Conservation (phyloP, 768 basidiomycete species). For the Hysterangium stoloniferum region DNA sequence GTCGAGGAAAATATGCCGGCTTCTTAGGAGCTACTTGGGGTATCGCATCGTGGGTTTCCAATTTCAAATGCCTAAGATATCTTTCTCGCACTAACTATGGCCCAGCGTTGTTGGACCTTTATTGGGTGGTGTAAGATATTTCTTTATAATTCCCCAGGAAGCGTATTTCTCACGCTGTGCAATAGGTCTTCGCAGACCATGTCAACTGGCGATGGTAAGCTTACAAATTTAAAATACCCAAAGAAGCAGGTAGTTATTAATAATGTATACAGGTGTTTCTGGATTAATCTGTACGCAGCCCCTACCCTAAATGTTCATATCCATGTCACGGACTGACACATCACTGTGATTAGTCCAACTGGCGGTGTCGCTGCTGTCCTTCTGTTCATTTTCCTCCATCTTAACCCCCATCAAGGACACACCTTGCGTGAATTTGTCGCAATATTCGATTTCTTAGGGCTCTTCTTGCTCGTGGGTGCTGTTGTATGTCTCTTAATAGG, state of each 20-base stretch:
- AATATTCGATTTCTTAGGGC: constrained; percentile 35
- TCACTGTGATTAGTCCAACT: constrained; percentile 24
- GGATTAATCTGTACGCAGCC: constrained; percentile 32
- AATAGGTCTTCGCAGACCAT: constrained; percentile 61
- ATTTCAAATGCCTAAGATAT: neutral
- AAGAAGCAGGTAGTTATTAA: constrained; percentile 1
- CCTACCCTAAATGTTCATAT: neutral
- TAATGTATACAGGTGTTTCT: constrained; percentile 50
- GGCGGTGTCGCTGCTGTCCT: constrained; percentile 26
- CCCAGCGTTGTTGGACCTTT: constrained; percentile 65
- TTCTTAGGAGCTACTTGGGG: constrained; percentile 79
- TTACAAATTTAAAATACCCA: constrained; percentile 10
- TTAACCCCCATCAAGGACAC: constrained; percentile 27
- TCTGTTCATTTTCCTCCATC: constrained; percentile 29
- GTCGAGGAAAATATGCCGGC: constrained; percentile 74
- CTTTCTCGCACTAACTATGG: neutral
- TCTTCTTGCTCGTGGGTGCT: constrained; percentile 26
- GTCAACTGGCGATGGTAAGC: constrained; percentile 71
- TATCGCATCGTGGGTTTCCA: constrained; percentile 39
- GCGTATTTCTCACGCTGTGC: constrained; percentile 9
- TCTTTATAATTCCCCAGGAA: neutral
- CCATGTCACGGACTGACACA: neutral
- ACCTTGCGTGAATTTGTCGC: constrained; percentile 24
- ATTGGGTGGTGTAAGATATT: constrained; percentile 63
- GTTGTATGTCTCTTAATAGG: constrained; percentile 33